phyloP scores from a whole-genome alignment of 2,329 filamentous ascomycete genomes.

The Fusarium sarcochroum region DNA sequence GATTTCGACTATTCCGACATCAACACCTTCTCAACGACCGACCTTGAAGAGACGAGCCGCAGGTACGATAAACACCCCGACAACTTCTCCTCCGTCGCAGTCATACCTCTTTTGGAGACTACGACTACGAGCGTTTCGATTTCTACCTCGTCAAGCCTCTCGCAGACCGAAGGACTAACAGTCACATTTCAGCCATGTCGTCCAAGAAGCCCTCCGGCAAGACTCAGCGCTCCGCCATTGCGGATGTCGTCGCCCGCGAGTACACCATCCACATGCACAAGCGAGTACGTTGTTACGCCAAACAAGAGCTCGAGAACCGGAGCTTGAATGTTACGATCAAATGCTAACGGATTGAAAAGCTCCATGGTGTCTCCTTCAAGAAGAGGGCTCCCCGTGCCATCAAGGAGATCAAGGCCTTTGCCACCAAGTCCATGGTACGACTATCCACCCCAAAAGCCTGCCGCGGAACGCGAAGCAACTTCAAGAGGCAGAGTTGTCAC shows the following conservation, averaged over 20 bases:
- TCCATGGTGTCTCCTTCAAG: constrained; percentile 99
- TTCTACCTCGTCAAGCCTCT: constrained; percentile 23
- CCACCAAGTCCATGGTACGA: constrained; percentile 94
- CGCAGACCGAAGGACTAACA: constrained; percentile 49
- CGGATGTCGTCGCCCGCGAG: constrained; percentile 99
- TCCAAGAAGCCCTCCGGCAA: constrained; percentile 59
- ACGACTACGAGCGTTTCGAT: constrained; percentile 43
- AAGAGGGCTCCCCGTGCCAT: constrained; percentile 98
- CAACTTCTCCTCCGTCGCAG: constrained; percentile 41
- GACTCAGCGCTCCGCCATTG: constrained; percentile 88
- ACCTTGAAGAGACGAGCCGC: constrained; percentile 58
- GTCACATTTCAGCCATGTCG: constrained; percentile 57
- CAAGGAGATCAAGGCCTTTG: constrained; percentile 99
- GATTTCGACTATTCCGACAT: constrained; percentile 55
- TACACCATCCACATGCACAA: constrained; percentile 99
- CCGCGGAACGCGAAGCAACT: constrained; percentile 28
- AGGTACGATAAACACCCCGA: constrained; percentile 55
- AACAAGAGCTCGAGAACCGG: constrained; percentile 25
- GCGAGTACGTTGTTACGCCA: constrained; percentile 65
- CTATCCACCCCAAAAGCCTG: constrained; percentile 18
- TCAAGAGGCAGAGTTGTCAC: constrained; percentile 18
- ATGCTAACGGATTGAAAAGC: constrained; percentile 65
- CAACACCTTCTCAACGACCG: constrained; percentile 57
- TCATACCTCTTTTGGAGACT: constrained; percentile 31
- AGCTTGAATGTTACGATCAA: constrained; percentile 24